Evolutionary conservation across 768 basidiomycete genomes (phyloP).

Genomic region (Tricholoma sp.): DNA sequence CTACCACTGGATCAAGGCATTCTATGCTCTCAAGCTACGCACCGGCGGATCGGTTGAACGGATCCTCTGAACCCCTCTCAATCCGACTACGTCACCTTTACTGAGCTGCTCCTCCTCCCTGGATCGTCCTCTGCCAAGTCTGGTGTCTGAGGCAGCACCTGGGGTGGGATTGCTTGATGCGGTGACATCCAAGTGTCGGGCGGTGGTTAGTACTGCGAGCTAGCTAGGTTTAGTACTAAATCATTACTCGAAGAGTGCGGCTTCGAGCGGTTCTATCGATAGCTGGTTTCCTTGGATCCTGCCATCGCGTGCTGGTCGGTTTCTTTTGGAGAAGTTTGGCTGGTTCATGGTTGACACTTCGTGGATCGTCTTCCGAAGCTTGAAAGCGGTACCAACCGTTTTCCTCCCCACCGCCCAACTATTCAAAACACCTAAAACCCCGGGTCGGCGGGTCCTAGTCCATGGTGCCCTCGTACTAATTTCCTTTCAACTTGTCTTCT

Average conservation of each 20-base stretch:
- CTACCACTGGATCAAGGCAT: too few species aligned
- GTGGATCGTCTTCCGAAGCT: neutral
- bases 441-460: too few species aligned
- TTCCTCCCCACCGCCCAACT: too few species aligned
- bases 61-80: conserved; percentile 34
- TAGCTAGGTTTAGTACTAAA: conserved; percentile 50
- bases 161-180: conserved; percentile 78
- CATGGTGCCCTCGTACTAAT: too few species aligned
- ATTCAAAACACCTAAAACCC: too few species aligned
- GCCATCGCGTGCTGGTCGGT: conserved; percentile 17
- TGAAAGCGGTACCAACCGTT: too few species aligned
- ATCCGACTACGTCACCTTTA: conserved; percentile 66
- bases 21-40: conserved; percentile 55
- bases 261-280: conserved; percentile 7
- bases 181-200: conserved; percentile 64
- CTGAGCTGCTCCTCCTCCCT: conserved; percentile 61
- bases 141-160: conserved; percentile 41
- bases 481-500: too few species aligned
- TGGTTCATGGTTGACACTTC: neutral
- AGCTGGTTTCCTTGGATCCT: conserved; percentile 20
- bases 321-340: neutral
- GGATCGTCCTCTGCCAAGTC: conserved; percentile 47
- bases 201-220: conserved; percentile 72
- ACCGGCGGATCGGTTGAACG: conserved; percentile 74
- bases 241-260: conserved; percentile 17